Conservation (phyloP, 2,329 filamentous ascomycete species). For the Blastomyces emzantsi region DNA sequence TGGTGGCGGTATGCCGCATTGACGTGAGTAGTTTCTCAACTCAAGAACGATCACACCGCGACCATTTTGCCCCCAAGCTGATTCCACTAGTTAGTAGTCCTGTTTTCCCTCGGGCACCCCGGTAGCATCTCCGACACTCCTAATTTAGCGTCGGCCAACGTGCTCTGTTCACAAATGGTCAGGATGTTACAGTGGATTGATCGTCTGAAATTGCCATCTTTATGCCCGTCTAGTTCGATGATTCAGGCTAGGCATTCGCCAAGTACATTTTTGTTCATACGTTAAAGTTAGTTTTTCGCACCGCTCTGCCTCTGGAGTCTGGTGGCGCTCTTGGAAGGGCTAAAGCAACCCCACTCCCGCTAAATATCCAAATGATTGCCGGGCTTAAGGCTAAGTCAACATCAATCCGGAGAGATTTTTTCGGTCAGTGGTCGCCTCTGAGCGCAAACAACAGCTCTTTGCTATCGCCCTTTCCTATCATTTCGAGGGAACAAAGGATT, state of each 20-base stretch:
- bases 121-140: background rate
- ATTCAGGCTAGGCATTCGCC: background rate
- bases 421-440: background rate
- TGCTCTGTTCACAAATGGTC: background rate
- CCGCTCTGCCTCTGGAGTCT: background rate
- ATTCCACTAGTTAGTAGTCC: background rate
- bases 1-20: background rate
- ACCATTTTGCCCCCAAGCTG: background rate
- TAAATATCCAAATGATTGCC: background rate
- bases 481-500: background rate
- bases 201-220: conserved; percentile 3
- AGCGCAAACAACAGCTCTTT: background rate
- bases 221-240: background rate
- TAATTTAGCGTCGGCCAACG: background rate
- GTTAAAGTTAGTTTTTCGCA: background rate
- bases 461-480: background rate
- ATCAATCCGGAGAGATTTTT: background rate
- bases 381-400: background rate
- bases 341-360: background rate
- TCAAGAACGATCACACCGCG: too few relatives aligned
- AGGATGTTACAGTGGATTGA: background rate
- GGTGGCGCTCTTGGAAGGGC: background rate
- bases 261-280: background rate
- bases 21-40: too few relatives aligned
- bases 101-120: background rate